phyloP scores from a whole-genome alignment of 2,329 filamentous ascomycete genomes.

The Nothomitra cinnamomea region DNA sequence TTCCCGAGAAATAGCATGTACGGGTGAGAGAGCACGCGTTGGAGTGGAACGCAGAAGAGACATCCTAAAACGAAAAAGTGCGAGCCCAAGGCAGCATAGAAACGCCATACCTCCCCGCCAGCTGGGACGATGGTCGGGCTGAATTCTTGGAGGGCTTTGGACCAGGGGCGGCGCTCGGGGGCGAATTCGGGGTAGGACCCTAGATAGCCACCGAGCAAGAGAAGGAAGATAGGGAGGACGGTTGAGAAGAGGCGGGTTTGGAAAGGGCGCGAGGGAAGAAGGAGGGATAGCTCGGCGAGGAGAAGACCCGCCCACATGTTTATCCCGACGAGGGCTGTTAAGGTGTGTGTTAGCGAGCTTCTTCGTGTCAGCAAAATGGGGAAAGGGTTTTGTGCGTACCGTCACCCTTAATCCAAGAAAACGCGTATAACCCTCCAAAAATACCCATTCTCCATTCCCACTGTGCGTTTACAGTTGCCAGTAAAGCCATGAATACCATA shows the following conservation, averaged over 20 bases:
- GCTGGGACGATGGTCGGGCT: slow-evolving; percentile 29
- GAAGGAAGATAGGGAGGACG: slow-evolving; percentile 31
- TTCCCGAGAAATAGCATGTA: slow-evolving; percentile 44
- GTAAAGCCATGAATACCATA: neutral
- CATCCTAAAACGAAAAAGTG: slow-evolving; percentile 33
- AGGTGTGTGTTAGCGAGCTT: neutral
- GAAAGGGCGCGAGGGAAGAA: slow-evolving; percentile 29
- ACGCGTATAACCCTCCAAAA: neutral
- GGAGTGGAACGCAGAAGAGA: slow-evolving; percentile 33
- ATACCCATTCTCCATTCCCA: neutral
- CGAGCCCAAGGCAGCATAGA: slow-evolving; percentile 32
- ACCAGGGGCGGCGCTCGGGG: slow-evolving; percentile 37
- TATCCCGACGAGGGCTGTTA: slow-evolving; percentile 34
- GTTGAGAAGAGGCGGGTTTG: slow-evolving; percentile 24
- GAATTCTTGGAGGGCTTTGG: slow-evolving; percentile 26
- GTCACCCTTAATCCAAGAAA: neutral
- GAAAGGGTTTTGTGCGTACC: neutral
- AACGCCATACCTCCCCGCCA: slow-evolving; percentile 31
- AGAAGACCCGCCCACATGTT: slow-evolving; percentile 47
- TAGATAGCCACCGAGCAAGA: slow-evolving; percentile 36
- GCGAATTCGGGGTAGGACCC: slow-evolving; percentile 43
- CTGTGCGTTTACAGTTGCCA: neutral
- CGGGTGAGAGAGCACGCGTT: slow-evolving; percentile 35
- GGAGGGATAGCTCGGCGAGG: slow-evolving; percentile 40
- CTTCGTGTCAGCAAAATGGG: neutral